Evolutionary conservation across 1,284 basidiomycete species (phyloP).

Genomic region (Rugosomyces carneus): DNA sequence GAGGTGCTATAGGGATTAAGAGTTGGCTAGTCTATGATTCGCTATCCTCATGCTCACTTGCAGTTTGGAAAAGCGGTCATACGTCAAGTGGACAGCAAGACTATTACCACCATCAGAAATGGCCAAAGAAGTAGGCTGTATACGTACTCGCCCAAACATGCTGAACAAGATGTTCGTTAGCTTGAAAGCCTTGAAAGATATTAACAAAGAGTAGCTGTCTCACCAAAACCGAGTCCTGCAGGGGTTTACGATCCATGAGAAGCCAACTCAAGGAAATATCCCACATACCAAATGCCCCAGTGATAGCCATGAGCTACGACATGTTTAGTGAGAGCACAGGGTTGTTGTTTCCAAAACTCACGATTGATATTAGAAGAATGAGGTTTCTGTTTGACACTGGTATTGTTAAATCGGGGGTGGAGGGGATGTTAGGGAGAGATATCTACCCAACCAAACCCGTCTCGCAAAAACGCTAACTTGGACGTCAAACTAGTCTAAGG

Average conservation of each 20-base stretch:
- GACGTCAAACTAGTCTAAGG: neutral
- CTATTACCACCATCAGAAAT: neutral
- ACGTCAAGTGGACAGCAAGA: neutral
- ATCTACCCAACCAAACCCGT: neutral
- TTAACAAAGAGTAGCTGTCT: neutral
- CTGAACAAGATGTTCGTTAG: neutral
- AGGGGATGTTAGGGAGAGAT: neutral
- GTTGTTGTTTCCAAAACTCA: no score
- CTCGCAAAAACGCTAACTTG: neutral
- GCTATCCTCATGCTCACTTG: neutral
- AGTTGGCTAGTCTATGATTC: no score
- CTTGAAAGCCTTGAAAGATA: neutral
- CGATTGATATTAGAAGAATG: no score
- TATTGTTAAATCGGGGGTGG: no score
- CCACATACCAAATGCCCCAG: neutral
- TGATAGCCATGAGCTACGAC: neutral
- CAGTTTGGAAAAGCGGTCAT: neutral
- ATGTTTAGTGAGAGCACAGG: no score
- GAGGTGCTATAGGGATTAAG: constrained; percentile 9
- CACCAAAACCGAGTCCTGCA: neutral
- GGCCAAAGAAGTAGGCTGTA: neutral
- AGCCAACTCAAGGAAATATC: neutral
- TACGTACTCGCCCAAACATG: neutral
- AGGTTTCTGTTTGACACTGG: no score
- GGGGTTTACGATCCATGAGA: neutral